Conservation (phyloP, 2,329 filamentous ascomycete species). For the Cercospora sesami region DNA sequence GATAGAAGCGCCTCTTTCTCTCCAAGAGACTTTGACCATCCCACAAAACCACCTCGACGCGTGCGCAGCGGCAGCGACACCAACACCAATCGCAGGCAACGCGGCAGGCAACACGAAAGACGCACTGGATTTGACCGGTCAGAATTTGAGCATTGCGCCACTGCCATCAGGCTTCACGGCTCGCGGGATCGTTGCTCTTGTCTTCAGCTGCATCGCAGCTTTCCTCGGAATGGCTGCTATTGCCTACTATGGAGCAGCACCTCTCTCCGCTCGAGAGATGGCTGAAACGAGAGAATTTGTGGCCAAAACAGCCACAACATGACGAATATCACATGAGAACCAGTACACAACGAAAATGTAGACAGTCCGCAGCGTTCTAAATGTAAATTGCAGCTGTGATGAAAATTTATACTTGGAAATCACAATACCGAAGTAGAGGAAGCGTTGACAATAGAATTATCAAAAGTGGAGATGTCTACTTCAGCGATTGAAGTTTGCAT, state of each 20-base stretch:
- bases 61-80: slow-evolving; percentile 55
- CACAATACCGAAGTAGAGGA: too few relatives aligned
- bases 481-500: too few relatives aligned
- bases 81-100: slow-evolving; percentile 60
- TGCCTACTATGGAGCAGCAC: slow-evolving; percentile 45
- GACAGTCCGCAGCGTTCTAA: too few relatives aligned
- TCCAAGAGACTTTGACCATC: slow-evolving; percentile 63
- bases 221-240: slow-evolving; percentile 68
- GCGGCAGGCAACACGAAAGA: slow-evolving; percentile 70
- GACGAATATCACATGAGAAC: too few relatives aligned
- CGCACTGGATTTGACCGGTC: slow-evolving; percentile 62
- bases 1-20: slow-evolving; percentile 53
- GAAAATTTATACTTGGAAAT: too few relatives aligned
- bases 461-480: too few relatives aligned
- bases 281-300: slow-evolving; percentile 32
- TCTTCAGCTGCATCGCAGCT: slow-evolving; percentile 69
- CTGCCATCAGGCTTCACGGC: slow-evolving; percentile 70
- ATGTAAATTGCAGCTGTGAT: too few relatives aligned
- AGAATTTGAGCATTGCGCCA: slow-evolving; percentile 56
- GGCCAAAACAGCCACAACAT: slow-evolving; percentile 21
- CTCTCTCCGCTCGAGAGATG: slow-evolving; percentile 32
- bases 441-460: too few relatives aligned
- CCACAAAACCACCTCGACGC: slow-evolving; percentile 62
- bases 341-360: too few relatives aligned
- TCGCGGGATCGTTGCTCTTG: slow-evolving; percentile 70